phyloP scores from a whole-genome alignment of 345 rosid genomes.

The Hibiscus mutabilis region DNA sequence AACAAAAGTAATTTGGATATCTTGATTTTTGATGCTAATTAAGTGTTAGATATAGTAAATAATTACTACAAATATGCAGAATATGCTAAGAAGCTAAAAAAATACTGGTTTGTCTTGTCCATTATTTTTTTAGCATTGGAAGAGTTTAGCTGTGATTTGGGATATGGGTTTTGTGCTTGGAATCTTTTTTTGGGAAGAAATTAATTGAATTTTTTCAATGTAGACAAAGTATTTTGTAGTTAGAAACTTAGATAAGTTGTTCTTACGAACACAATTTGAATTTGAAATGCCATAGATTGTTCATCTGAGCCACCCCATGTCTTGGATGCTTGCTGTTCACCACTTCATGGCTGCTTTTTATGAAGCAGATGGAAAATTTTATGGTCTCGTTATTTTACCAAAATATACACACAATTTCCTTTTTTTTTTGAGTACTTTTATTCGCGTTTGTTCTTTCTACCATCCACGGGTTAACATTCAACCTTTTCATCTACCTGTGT shows the following conservation, averaged over 20 bases:
- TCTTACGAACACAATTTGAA: background rate
- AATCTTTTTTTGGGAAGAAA: conserved; percentile 1
- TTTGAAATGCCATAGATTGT: background rate
- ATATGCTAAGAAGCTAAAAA: background rate
- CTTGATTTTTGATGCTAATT: too few relatives aligned
- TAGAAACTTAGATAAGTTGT: background rate
- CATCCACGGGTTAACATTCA: background rate
- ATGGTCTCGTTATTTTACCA: background rate
- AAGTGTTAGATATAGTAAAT: background rate
- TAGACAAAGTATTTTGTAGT: background rate
- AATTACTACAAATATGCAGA: background rate
- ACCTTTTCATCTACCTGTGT: background rate
- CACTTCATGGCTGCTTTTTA: background rate
- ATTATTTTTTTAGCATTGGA: background rate
- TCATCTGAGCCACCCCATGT: background rate
- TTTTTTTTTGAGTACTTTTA: background rate
- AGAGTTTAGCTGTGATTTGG: background rate
- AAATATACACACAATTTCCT: background rate
- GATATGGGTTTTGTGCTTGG: background rate
- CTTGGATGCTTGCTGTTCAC: background rate
- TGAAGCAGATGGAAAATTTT: too few relatives aligned
- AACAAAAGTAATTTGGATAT: background rate
- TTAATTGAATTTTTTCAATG: background rate
- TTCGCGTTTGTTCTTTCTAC: background rate
- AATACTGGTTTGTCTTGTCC: background rate